Percentiles rank a stretch among this genome's conserved stretches.
phyloP scores from a whole-genome alignment of 192 early-diverging fungal species.

The Coemansia guatemalensis region DNA sequence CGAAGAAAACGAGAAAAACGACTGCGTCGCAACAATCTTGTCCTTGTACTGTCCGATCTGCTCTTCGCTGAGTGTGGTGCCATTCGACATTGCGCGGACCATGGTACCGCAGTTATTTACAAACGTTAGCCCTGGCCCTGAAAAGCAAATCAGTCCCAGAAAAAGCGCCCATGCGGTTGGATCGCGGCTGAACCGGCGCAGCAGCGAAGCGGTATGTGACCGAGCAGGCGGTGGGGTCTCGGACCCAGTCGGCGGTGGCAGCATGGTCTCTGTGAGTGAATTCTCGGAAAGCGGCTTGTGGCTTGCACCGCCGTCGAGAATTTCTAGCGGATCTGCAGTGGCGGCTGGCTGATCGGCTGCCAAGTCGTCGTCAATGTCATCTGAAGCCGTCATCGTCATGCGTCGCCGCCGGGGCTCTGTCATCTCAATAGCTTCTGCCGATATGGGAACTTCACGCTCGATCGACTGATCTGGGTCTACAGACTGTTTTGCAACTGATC shows the following conservation, averaged over 20 bases:
- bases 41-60: conserved; percentile 48
- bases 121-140: conserved; percentile 47
- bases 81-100: conserved; percentile 47
- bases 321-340: too few species aligned
- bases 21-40: conserved; percentile 52
- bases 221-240: too few species aligned
- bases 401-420: conserved; percentile 38
- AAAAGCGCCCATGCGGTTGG: conserved; percentile 43
- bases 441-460: background rate
- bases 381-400: conserved; percentile 22
- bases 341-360: too few species aligned
- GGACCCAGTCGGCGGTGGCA: too few species aligned
- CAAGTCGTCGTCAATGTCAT: background rate
- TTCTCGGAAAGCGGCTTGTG: too few species aligned
- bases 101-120: conserved; percentile 55
- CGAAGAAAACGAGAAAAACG: conserved; percentile 50
- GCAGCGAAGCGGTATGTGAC: background rate
- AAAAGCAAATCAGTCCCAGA: conserved; percentile 46
- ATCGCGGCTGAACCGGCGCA: conserved; percentile 27
- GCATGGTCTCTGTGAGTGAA: too few species aligned
- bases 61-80: conserved; percentile 21
- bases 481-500: conserved; percentile 1
- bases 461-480: background rate
- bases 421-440: conserved; percentile 37
- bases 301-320: too few species aligned